A percentile compares a stretch with the other conserved stretches of the same genome.
These are phyloP conservation scores for Chrysosporium keratinophilum DNA, from an alignment of 2,329 filamentous ascomycete species.

Conservation along the genomic window DNA sequence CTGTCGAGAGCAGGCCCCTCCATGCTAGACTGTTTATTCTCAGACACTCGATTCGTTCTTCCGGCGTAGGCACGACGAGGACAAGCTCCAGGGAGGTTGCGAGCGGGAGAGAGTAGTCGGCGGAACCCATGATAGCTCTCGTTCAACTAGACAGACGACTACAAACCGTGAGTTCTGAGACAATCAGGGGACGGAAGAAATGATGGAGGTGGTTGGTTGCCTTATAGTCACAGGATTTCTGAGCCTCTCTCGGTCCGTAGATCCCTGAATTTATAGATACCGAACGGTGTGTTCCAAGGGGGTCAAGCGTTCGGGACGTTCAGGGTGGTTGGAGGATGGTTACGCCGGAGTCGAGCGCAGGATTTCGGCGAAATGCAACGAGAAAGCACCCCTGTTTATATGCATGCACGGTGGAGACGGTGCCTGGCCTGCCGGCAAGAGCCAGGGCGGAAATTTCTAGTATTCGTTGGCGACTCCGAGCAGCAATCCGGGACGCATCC, in stretches of 20 bases:
- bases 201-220: conserved; percentile 9
- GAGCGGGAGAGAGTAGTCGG: conserved; percentile 35
- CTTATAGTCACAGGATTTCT: conserved; percentile 5
- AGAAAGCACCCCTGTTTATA: conserved; percentile 8
- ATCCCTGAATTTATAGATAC: conserved; percentile 7
- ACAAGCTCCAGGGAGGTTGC: conserved; percentile 43
- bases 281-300: not conserved
- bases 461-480: conserved; percentile 7
- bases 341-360: not conserved
- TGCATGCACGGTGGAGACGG: not conserved
- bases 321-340: not conserved
- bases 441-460: conserved; percentile 5
- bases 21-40: conserved; percentile 48
- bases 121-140: conserved; percentile 28
- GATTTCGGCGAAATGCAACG: conserved; percentile 8
- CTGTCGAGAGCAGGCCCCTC: conserved; percentile 45
- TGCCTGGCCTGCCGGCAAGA: not conserved
- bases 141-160: not conserved
- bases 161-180: not conserved
- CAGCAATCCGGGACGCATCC: conserved; percentile 1
- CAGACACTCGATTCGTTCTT: conserved; percentile 44
- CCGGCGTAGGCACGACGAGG: conserved; percentile 45
- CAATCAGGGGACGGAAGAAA: conserved; percentile 2
- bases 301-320: not conserved
- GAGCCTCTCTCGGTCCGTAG: conserved; percentile 10